phyloP scores from a whole-genome alignment of 2,329 filamentous ascomycete species.

The Talaromyces sp. region DNA sequence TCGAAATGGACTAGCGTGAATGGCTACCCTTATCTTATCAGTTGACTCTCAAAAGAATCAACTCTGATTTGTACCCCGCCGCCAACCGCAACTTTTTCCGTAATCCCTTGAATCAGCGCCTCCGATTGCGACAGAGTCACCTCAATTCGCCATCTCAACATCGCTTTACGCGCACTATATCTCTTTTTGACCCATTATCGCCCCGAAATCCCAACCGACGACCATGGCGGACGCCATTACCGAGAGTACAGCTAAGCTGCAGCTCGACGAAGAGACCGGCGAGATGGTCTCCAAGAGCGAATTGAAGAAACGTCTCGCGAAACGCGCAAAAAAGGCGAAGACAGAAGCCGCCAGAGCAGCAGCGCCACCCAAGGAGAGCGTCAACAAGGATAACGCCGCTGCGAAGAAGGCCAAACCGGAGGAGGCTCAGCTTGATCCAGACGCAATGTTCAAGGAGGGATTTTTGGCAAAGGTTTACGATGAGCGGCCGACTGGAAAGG shows the following conservation, averaged over 20 bases:
- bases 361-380: background rate
- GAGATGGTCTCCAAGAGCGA: slow-evolving; percentile 64
- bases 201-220: background rate
- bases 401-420: slow-evolving; percentile 8
- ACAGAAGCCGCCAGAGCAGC: slow-evolving; percentile 9
- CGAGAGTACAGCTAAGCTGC: slow-evolving; percentile 53
- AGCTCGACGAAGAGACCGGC: slow-evolving; percentile 62
- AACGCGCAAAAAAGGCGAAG: slow-evolving; percentile 32
- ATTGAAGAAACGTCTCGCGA: slow-evolving; percentile 59
- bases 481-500: slow-evolving; percentile 50
- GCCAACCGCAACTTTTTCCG: background rate
- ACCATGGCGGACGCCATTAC: slow-evolving; percentile 19
- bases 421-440: slow-evolving; percentile 11
- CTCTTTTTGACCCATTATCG: background rate
- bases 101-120: slow-evolving; percentile 2
- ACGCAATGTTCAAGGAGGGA: slow-evolving; percentile 72
- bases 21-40: background rate
- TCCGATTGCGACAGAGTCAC: background rate
- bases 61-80: background rate
- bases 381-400: background rate
- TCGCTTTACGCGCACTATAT: background rate
- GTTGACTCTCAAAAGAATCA: slow-evolving; percentile 10
- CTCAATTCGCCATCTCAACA: background rate
- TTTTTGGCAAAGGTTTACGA: slow-evolving; percentile 71
- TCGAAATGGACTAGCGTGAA: background rate